A percentile compares a stretch with the other conserved stretches of the same genome.
These are phyloP conservation scores for Calonectria pseudoturangicola DNA, from an alignment of 2,329 filamentous ascomycete species.

Conservation along the genomic window DNA sequence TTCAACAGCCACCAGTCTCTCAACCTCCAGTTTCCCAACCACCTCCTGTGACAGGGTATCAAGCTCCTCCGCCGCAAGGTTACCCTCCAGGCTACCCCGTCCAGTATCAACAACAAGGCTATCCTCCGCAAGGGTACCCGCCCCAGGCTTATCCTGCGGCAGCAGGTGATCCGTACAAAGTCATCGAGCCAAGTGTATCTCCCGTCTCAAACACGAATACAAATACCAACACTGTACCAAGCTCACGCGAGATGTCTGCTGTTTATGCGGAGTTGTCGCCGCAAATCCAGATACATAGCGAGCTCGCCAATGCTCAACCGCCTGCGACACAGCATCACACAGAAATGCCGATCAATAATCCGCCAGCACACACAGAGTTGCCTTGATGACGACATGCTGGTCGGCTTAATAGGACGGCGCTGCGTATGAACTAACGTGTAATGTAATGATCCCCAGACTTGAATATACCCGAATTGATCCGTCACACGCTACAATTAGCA, in stretches of 20 bases:
- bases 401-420: neutral
- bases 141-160: neutral
- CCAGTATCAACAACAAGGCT: neutral
- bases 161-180: constrained; percentile 9
- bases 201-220: constrained; percentile 16
- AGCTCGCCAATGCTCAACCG: neutral
- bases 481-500: neutral
- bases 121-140: neutral
- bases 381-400: neutral
- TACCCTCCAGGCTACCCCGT: neutral
- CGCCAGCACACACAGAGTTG: neutral
- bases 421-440: neutral
- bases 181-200: neutral
- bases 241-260: neutral
- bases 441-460: neutral
- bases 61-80: neutral
- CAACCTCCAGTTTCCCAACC: neutral
- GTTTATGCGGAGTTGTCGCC: neutral
- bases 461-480: constrained; percentile 2
- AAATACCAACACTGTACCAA: neutral
- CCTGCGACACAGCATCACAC: neutral
- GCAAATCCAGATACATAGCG: neutral
- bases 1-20: neutral
- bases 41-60: neutral
- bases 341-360: neutral